Evolutionary conservation across 148 eudicot genomes (phyloP), one percentile per base, ranked within the genome.

Genomic region (Chenopodium berlandieri): DNA sequence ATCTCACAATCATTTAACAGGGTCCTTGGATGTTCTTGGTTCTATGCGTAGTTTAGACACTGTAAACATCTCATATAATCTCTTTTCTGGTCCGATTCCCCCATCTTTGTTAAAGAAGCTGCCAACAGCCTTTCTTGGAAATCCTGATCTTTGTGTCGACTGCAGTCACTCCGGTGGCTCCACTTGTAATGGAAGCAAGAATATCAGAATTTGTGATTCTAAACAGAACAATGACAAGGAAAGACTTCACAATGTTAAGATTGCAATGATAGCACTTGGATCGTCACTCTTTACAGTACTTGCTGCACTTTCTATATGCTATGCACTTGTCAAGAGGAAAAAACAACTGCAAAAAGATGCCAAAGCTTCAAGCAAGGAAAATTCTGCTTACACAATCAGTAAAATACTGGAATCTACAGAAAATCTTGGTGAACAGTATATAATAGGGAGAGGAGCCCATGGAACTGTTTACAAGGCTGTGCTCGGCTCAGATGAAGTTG

Each of bases 401-500:
- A 87, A 84, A 83, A 84, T 91, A 79, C 78, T 92, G 88, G 90
- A 86, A 80, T 90, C 86, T 44, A 94, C 98, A 0, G 92, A 84
- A 30, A 90, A 90, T 72, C 87, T 92, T 2, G 84, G 85, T 52
- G 92, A 92, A 27, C 82, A 76, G 79, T 88, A 90, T 75, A 80
- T 94, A 71, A 84, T 92, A 9, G 98, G 98, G 74, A 92, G 85
- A 85, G 98, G 98, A 74, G 97, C 95, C 22, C 98, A 92, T 80
- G 98, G 97, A 66, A 87, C 86, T 4, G 98, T 94, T 5, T 94
- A 94, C 78, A 92, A 86, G 86, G 98, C 90, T 3, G 75, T 81
- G 1, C 54, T 91, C 79, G 87, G 87, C 76, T 86, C 90, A 9
- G 90, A 79, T 5, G 85, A 88, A 83, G 89, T 89, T 34, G 91